Conservation (phyloP, 768 basidiomycete genomes). For the Termitomyces sp. region DNA sequence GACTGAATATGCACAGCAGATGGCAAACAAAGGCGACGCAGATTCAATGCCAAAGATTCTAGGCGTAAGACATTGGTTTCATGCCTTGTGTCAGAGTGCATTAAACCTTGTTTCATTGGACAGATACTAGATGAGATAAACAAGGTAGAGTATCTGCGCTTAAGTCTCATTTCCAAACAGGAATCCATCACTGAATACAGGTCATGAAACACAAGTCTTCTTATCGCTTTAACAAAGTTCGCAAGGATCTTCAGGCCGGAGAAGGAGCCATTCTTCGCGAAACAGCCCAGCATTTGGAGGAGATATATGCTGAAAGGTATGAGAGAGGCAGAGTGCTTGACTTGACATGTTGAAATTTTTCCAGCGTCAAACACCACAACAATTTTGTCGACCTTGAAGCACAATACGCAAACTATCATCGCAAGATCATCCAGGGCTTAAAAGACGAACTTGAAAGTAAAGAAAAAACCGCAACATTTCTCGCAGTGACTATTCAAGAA, state of each 20-base stretch:
- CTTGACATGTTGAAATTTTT: not conserved
- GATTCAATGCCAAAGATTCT: conserved; percentile 26
- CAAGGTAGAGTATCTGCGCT: conserved; percentile 22
- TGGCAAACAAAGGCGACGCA: not conserved
- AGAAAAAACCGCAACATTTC: conserved; percentile 25
- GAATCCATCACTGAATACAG: conserved; percentile 20
- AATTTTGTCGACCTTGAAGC: conserved; percentile 48
- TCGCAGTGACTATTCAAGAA: conserved; percentile 36
- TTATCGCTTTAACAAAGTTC: conserved; percentile 41
- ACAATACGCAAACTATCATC: conserved; percentile 40
- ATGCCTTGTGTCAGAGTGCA: not conserved
- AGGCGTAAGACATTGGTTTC: conserved; percentile 25
- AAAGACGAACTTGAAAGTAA: conserved; percentile 37
- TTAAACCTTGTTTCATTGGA: not conserved
- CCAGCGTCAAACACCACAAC: conserved; percentile 48
- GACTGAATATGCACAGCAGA: not conserved
- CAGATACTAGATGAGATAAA: conserved; percentile 49
- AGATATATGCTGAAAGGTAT: conserved; percentile 41
- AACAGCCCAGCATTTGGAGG: conserved; percentile 36
- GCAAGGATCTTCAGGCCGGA: conserved; percentile 36
- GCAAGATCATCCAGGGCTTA: conserved; percentile 30
- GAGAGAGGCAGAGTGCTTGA: not conserved
- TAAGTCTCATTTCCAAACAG: not conserved
- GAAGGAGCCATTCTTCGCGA: conserved; percentile 41
- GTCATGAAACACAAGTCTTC: conserved; percentile 42